Conservation (phyloP, 495 filamentous ascomycete species). For the Clohesyomyces aquaticus region DNA sequence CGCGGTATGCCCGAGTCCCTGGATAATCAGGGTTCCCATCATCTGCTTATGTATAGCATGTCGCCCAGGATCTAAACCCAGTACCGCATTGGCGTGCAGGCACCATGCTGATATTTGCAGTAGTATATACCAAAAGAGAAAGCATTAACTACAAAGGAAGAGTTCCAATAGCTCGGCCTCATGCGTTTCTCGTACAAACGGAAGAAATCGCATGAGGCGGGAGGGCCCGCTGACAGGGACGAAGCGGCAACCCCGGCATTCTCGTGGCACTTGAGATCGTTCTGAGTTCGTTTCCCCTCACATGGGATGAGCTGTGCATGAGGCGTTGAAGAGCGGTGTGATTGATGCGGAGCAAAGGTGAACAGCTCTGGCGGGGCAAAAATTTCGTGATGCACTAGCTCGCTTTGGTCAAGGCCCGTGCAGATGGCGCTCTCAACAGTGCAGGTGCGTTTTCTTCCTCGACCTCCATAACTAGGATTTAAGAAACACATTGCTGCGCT, state of each 20-base stretch:
- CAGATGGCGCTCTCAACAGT: too few species aligned
- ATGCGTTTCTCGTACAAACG: neutral
- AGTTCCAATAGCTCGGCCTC: neutral
- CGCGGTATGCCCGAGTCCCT: too few species aligned
- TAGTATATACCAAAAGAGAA: neutral
- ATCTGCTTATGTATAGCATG: too few species aligned
- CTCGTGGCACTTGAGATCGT: neutral
- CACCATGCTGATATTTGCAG: too few species aligned
- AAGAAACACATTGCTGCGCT: too few species aligned
- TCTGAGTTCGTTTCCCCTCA: neutral
- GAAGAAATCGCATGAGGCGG: neutral
- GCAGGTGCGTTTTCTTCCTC: too few species aligned
- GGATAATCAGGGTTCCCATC: too few species aligned
- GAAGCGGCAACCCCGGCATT: neutral
- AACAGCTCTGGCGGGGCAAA: conserved; percentile 6
- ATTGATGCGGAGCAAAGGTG: conserved; percentile 12
- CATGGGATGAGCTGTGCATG: neutral
- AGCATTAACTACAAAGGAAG: neutral
- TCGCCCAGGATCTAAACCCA: too few species aligned
- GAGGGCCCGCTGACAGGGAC: neutral
- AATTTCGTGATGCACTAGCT: neutral
- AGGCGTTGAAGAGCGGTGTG: neutral
- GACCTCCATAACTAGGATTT: too few species aligned
- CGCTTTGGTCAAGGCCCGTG: neutral
- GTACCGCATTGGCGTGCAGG: too few species aligned